phyloP scores from a whole-genome alignment of 2,329 filamentous ascomycete species.

The Diaporthe ampelina region DNA sequence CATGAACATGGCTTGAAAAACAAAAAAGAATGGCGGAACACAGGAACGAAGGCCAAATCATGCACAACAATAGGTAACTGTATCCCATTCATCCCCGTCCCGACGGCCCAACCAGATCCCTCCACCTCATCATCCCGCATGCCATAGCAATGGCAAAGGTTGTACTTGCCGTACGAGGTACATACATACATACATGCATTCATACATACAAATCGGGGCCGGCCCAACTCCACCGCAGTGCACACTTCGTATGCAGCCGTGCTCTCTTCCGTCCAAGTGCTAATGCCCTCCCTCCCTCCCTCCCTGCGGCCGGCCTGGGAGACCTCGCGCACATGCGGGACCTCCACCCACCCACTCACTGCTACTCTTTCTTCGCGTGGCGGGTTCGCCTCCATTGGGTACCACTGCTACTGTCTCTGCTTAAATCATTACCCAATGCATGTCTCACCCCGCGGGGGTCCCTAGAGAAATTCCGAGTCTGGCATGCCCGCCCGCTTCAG shows the following conservation, averaged over 20 bases:
- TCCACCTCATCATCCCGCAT: slow-evolving; percentile 23
- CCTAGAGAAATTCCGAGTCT: neutral
- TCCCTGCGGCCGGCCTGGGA: neutral
- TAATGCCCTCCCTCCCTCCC: neutral
- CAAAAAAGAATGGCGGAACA: neutral
- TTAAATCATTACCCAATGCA: slow-evolving; percentile 19
- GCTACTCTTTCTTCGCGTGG: slow-evolving; percentile 2
- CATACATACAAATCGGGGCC: too few relatives aligned
- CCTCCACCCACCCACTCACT: neutral
- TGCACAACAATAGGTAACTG: neutral
- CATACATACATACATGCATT: too few relatives aligned
- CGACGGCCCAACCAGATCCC: slow-evolving; percentile 16
- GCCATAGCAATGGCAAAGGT: neutral
- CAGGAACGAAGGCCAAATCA: neutral
- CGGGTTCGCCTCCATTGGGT: slow-evolving; percentile 20
- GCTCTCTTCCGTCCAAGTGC: slow-evolving; percentile 13
- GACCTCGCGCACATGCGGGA: neutral
- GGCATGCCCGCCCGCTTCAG: neutral
- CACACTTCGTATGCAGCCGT: slow-evolving; percentile 1
- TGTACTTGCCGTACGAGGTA: neutral
- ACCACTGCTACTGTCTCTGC: slow-evolving; percentile 1
- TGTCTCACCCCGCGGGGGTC: slow-evolving; percentile 22
- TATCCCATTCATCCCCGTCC: neutral
- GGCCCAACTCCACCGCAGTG: neutral
- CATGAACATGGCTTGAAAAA: neutral